Evolutionary conservation across 1,284 basidiomycete species (phyloP), one percentile per base, ranked within the genome.

Genomic region (Irpex rosettiformis): DNA sequence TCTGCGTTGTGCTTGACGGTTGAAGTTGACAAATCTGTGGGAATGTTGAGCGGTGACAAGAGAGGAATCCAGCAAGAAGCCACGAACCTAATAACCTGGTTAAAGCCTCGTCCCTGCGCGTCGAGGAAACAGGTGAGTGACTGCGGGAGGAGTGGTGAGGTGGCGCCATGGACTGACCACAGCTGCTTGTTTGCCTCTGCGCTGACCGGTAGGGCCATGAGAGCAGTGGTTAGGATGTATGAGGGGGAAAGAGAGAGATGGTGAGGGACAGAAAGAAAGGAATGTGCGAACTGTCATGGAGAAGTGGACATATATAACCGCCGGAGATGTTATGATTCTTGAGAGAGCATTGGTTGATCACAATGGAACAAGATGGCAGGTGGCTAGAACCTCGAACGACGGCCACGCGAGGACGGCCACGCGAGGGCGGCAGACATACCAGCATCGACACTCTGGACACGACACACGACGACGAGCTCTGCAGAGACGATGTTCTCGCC

Each of bases 1-100:
- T 85, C 82, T 29, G 74, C 66, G 66, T 89, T 88, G 57, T 82
- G 81, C 65, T 84, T 81, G 64, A 87, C 68, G 8, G 86, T 89
- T 52, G 77, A 74, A 45, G 77, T 76, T 47, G 86, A 86, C 57
- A 90, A 79, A 65, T 79, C 88, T 89, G 60, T 24, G 21, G 28
- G 10, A 22, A 51, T n/a, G 45, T 18, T 21, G 57, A 45, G 57
- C 13, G 53, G 54, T 33, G 54, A 61, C 60, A 60, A 61, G 27
- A 55, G 48, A 27, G 48, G 52, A 54, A 27, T 30, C n/a, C 6
- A 3, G 33, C 13, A 54, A 25, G 40, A 30, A 45, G n/a, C n/a
- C n/a, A n/a, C 75, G 58, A 69, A 87, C 86, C 80, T 68, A 85
- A 70, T 63, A 89, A 74, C 62, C 80, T 79, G 54, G 75, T 77